Percentiles rank a stretch among this genome's conserved stretches.
These are phyloP conservation scores for Clavispora phyllophila DNA, from an alignment of 805 yeast genomes.

Conservation along the genomic window DNA sequence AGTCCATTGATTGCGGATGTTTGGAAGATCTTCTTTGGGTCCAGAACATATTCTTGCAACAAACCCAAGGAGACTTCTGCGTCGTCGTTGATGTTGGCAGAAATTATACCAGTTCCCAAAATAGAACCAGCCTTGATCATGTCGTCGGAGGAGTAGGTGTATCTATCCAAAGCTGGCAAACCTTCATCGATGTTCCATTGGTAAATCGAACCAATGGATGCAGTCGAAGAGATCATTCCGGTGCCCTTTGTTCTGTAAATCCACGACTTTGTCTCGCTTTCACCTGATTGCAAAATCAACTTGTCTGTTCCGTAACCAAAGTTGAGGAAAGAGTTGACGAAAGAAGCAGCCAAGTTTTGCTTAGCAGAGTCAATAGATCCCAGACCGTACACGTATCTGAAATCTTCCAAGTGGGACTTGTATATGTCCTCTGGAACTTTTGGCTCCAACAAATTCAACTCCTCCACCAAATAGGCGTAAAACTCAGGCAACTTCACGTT, in stretches of 20 bases:
- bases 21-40: slow-evolving; percentile 57
- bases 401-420: slow-evolving; percentile 80
- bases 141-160: slow-evolving; percentile 76
- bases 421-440: slow-evolving; percentile 93
- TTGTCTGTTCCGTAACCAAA: slow-evolving; percentile 89
- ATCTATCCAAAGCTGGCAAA: slow-evolving; percentile 83
- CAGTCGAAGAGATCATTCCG: slow-evolving; percentile 90
- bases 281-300: slow-evolving; percentile 53
- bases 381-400: slow-evolving; percentile 53
- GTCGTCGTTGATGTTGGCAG: slow-evolving; percentile 92
- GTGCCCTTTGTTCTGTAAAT: slow-evolving; percentile 86
- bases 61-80: slow-evolving; percentile 87
- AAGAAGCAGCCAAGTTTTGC: slow-evolving; percentile 91
- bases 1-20: slow-evolving; percentile 85
- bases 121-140: slow-evolving; percentile 95
- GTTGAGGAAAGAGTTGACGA: slow-evolving; percentile 87
- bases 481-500: slow-evolving; percentile 75
- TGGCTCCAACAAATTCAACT: slow-evolving; percentile 82
- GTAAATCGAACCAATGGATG: slow-evolving; percentile 82
- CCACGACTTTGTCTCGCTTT: slow-evolving; percentile 72
- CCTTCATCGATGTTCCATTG: slow-evolving; percentile 93
- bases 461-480: slow-evolving; percentile 75
- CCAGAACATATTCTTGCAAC: slow-evolving; percentile 75
- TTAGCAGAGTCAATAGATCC: slow-evolving; percentile 76
- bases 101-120: slow-evolving; percentile 88